Base-by-base conservation (phyloP, 176 grass and related monocot genomes). In the Musa schizocarpa region DNA sequence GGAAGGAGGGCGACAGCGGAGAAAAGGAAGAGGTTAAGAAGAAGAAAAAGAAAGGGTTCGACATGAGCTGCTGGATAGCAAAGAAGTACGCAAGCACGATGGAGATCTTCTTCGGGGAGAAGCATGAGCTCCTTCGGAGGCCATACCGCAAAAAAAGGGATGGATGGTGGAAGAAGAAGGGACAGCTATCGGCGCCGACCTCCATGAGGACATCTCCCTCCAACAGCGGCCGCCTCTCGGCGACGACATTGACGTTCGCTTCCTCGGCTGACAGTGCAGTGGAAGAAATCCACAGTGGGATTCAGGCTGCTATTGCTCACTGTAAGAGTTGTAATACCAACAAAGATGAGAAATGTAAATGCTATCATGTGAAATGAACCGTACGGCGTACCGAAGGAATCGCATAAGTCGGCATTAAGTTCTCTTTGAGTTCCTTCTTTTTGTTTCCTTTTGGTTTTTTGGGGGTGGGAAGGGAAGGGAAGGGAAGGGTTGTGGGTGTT, bases 111-210 rank as follows among this genome's bases (percentile, higher is more conserved):
- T 65, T 26, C 63, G 22, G 20, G 21, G 63, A 65, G 21, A 65
- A 22, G 63, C 63, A 65, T 22, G 22, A 24, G 8, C 63, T 11
- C 21, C 1, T 25, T 1, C 21, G 63, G 61, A 11, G 57, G 26
- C 26, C 26, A 27, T 27, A 27, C 57, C 13, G 57, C 3, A 61
- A 21, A 16, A 61, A 16, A 25, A 65, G 21, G 63, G 63, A 65
- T 12, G 63, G 63, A 22, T 65, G 63, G 63, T 65, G 63, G 63
- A 65, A 65, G 63, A 65, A 26, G 63, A 65, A 65, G 63, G 63
- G 63, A 9, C 63, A 65, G 63, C 63, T 65, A 22, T 65, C 63
- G 22, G 63, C 63, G 63, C 63, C 63, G 9, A 11, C 21, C 7
- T 65, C 63, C 9, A 65, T 65, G n/a, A 65, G 22, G 21, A 22